Evolutionary conservation across 2,329 filamentous ascomycete genomes (phyloP), one percentile per base, ranked within the genome.

Genomic region (Claviceps sorghi): DNA sequence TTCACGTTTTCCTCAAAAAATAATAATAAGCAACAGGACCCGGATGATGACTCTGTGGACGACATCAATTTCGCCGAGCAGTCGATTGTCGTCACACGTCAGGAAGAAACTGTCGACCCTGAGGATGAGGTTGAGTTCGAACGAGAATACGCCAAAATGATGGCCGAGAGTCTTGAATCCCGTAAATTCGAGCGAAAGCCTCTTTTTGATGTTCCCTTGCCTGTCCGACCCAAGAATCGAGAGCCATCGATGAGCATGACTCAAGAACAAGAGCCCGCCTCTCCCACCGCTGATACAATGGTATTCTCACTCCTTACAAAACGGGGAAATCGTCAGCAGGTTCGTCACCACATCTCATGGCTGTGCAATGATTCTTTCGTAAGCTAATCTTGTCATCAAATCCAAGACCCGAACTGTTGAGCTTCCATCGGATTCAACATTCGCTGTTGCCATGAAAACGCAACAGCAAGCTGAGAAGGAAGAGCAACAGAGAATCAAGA

Each of bases 401-500:
- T 29, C 22, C 62, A 43, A 94, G 87, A 96, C 91, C 22, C 86
- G 87, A 49, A 93, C 87, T 6, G 90, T 97, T 59, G 89, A 93
- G 61, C 74, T 97, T 48, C 86, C 86, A 10, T 83, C 91, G 2
- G 87, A 98, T 66, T 97, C 93, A 0, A 90, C 82, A 49, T 96
- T 98, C 69, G 93, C 93, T 6, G 79, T 97, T 58, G 93, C 93
- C 44, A 93, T 98, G 89, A 93, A 88, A 65, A 89, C 80, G 55
- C 90, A 97, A 70, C 90, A 96, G 65, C 86, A 94, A 69, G 91
- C 89, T 2, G 91, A 97, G 65, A 84, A 86, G 51, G 93, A 95
- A 64, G 94, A 98, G 67, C 91, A 98, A 67, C 89, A 96, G 67
- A 86, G 93, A 56, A 98, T 98, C 79, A 98, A 98, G 73, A 95